Evolutionary conservation across 305 asterid species (phyloP).

Genomic region (Fraxinus sp.): DNA sequence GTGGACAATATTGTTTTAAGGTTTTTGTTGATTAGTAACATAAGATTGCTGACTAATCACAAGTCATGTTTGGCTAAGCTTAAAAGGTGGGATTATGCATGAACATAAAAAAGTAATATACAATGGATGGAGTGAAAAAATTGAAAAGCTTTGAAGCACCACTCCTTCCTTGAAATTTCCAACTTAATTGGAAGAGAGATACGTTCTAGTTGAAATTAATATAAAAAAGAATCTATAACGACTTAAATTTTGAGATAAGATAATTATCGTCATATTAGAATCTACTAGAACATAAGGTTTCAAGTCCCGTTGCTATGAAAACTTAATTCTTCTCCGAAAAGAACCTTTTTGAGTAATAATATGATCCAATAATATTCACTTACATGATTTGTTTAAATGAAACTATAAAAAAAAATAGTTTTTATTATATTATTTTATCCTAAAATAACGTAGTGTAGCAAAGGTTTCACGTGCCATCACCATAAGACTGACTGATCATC

Average conservation of each 20-base stretch:
- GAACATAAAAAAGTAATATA: not conserved
- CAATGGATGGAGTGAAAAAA: slow-evolving; percentile 16
- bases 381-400: not conserved
- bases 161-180: not conserved
- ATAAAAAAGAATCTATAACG: not conserved
- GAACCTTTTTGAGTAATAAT: not conserved
- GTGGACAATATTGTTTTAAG: not conserved
- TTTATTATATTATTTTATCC: too few species aligned
- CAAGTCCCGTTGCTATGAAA: not conserved
- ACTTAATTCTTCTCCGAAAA: not conserved
- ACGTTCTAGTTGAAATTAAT: not conserved
- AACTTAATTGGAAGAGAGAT: not conserved
- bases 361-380: not conserved
- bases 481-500: too few species aligned
- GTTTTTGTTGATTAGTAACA: not conserved
- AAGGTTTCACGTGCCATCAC: not conserved
- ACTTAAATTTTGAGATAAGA: not conserved
- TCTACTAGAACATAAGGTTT: not conserved
- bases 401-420: not conserved
- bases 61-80: not conserved
- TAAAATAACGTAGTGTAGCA: not conserved
- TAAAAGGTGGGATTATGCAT: not conserved
- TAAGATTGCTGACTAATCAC: slow-evolving; percentile 12
- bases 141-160: not conserved
- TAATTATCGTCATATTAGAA: not conserved